phyloP scores from a whole-genome alignment of 2,329 filamentous ascomycete species.

The Verticillium nubilum region DNA sequence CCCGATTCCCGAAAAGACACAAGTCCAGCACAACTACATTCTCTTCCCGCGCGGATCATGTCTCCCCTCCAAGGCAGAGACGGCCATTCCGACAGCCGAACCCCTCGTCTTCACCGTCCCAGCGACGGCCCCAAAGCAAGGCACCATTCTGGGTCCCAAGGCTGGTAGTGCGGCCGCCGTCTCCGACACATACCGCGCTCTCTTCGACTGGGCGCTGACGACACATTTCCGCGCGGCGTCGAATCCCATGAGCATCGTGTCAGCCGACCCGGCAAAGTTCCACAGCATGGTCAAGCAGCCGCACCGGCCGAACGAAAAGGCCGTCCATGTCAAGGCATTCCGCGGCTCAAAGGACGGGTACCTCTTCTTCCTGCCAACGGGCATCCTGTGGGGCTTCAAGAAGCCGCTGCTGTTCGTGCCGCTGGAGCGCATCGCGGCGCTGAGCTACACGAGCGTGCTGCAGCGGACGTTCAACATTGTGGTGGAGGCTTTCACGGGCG shows the following conservation, averaged over 20 bases:
- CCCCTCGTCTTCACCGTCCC: constrained; percentile 62
- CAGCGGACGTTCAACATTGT: constrained; percentile 66
- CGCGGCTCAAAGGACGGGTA: constrained; percentile 64
- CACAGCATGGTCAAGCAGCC: constrained; percentile 50
- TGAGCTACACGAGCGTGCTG: constrained; percentile 64
- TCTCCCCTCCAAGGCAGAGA: constrained; percentile 41
- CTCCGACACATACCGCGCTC: constrained; percentile 51
- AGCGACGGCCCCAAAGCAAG: constrained; percentile 54
- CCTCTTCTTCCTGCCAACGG: constrained; percentile 60
- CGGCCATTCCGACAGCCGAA: constrained; percentile 33
- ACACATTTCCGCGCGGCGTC: constrained; percentile 44
- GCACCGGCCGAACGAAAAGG: constrained; percentile 55
- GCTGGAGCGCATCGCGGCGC: constrained; percentile 51
- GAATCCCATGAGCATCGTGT: constrained; percentile 42
- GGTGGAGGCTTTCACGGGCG: constrained; percentile 50
- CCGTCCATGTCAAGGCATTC: constrained; percentile 62
- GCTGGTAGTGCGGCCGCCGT: constrained; percentile 44
- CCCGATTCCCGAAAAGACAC: constrained; percentile 59
- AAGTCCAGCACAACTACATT: constrained; percentile 61
- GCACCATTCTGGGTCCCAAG: constrained; percentile 46
- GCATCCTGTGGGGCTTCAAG: constrained; percentile 66
- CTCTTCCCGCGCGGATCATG: constrained; percentile 53
- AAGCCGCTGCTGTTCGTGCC: constrained; percentile 63
- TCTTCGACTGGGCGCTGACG: constrained; percentile 57
- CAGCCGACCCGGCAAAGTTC: constrained; percentile 51